Evolutionary conservation across 495 filamentous ascomycete genomes (phyloP).

Genomic region (Cenococcum geophilum): DNA sequence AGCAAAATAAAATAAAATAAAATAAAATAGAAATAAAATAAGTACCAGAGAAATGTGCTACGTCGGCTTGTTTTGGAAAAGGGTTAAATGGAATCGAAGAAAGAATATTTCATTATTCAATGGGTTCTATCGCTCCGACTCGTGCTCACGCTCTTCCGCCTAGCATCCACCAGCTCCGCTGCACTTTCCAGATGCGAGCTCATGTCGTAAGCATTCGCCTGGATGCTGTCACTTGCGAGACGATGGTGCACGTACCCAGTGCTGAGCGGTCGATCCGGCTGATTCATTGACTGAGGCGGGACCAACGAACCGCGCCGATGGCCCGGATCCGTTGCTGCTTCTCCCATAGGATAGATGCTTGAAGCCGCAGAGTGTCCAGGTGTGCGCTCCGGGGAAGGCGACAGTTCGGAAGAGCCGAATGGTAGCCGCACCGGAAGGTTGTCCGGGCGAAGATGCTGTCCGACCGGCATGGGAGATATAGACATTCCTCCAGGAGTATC

Average conservation of each 20-base stretch:
- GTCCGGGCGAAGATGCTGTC: conserved; percentile 24
- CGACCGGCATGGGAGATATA: conserved; percentile 5
- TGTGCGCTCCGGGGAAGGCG: conserved; percentile 24
- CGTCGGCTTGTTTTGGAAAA: neutral
- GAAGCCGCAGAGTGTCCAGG: conserved; percentile 24
- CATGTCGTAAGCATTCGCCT: conserved; percentile 21
- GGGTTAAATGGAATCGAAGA: conserved; percentile 1
- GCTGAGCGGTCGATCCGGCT: conserved; percentile 56
- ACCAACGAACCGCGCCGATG: conserved; percentile 8
- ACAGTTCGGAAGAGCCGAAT: conserved; percentile 27
- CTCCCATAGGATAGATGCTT: conserved; percentile 14
- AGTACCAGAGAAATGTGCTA: neutral
- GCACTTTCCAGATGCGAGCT: conserved; percentile 28
- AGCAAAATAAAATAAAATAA: neutral
- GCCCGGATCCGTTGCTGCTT: neutral
- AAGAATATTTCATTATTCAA: neutral
- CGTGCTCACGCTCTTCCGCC: conserved; percentile 23
- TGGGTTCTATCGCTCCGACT: neutral
- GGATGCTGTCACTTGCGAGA: conserved; percentile 52
- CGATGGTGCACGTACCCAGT: conserved; percentile 72
- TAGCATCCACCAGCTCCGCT: conserved; percentile 32
- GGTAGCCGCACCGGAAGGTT: conserved; percentile 13
- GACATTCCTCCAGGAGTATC: conserved; percentile 19
- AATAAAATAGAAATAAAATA: neutral
- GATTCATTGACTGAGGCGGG: conserved; percentile 30